Base-by-base conservation (phyloP, 75 land plant genomes). In the Azolla pinnata region DNA sequence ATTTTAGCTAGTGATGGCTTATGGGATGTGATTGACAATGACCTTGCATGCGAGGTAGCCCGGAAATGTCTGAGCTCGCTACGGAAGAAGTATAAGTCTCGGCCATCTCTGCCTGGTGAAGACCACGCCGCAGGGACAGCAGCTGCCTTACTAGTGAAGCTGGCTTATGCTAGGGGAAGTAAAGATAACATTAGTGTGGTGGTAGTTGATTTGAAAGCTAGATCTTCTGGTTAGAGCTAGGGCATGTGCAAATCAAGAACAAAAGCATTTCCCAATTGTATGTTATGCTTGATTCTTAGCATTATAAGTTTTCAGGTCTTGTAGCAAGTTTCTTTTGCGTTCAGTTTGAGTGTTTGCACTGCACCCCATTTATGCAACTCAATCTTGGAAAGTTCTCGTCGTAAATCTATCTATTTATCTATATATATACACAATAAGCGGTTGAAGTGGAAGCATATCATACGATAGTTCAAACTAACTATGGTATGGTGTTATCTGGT, bases 1-100 rank as follows among this genome's bases (percentile, higher is more conserved):
- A 83, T 90, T 44, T 58, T 90, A 16, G 90, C 96, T 26, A 90
- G 91, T 48, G 91, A 90, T 72, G 90, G 96, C 2, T 42, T 83
- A 33, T 90, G 96, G 96, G 90, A 90, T 67, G 90, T 86, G 19
- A n/a, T 90, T 50, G 61, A 83, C 12, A 86, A 70, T 50, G 81
- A 90, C 0, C 19, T 67, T 48, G 84, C 79, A 5, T 83, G 90
- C 57, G 79, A 83, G n/a, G 75, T 90, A 32, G 77, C 85, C 17
- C 61, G 73, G 24, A 52, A 60, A 4, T 79, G 84, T 33, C 71
- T 82, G 7, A 35, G 21, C 33, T 54, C 29, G 40, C 67, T 14
- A 7, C 61, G 46, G 34, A 65, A 61, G 17, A 57, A 28, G 12
- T 55, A 44, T 31, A 27, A n/a, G 42, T 9, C 1, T 17, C 4